Conservation (phyloP, 768 basidiomycete genomes). For the Tremella mesenterica region DNA sequence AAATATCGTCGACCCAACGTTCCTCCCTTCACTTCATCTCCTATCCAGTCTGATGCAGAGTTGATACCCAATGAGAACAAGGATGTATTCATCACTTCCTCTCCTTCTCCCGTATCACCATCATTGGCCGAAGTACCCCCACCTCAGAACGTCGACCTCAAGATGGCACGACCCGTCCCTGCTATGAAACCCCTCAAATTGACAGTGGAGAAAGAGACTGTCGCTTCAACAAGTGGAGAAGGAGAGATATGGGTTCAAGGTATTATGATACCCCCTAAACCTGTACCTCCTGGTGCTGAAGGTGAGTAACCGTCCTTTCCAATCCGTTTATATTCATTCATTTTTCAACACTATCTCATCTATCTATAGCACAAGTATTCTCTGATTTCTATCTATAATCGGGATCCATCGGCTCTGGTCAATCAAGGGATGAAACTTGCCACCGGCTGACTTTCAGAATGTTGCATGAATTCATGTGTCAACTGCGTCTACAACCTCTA, state of each 20-base stretch:
- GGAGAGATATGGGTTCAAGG: conserved; percentile 28
- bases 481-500: conserved; percentile 86
- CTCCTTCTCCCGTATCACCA: conserved; percentile 23
- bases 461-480: conserved; percentile 91
- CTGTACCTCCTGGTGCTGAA: conserved; percentile 39
- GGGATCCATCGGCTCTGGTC: neutral
- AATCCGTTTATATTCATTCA: neutral
- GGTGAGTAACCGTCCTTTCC: conserved; percentile 19
- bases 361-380: neutral
- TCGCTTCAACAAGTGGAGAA: neutral
- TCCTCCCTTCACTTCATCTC: neutral
- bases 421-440: neutral
- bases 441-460: conserved; percentile 52
- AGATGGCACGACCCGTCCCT: conserved; percentile 18
- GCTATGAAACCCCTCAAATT: conserved; percentile 22
- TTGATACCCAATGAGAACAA: no score
- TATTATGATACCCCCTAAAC: conserved; percentile 35
- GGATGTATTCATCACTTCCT: conserved; percentile 16
- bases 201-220: neutral
- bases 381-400: no score
- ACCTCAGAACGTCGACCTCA: neutral
- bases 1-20: neutral
- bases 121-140: conserved; percentile 37
- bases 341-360: neutral
- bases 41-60: neutral